Evolutionary conservation across 805 yeast genomes (phyloP).

Genomic region (Lachancea quebecensis): DNA sequence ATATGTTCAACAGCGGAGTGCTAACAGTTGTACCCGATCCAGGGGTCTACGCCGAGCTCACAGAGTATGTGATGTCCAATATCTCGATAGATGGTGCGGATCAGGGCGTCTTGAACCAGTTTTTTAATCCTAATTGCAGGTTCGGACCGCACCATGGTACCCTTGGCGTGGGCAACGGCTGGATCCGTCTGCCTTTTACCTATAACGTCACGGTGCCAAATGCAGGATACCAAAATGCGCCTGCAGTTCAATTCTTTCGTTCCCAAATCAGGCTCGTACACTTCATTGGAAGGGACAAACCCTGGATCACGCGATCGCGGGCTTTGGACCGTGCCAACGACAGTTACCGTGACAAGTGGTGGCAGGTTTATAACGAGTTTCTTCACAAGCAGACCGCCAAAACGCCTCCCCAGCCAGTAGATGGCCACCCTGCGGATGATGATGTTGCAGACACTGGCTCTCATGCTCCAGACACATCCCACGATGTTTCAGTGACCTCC

Average conservation of each 20-base stretch:
- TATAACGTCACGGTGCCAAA: conserved; percentile 75
- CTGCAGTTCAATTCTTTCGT: conserved; percentile 54
- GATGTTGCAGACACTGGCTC: no score
- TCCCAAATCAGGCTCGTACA: conserved; percentile 46
- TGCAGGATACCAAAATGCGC: conserved; percentile 62
- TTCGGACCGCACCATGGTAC: conserved; percentile 2
- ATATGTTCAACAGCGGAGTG: conserved; percentile 78
- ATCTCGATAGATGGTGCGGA: conserved; percentile 81
- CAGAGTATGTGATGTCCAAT: conserved; percentile 20
- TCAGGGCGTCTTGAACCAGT: conserved; percentile 81
- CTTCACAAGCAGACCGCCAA: background rate
- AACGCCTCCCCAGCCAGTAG: background rate
- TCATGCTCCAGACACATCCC: no score
- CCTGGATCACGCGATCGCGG: conserved; percentile 37
- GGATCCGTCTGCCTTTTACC: conserved; percentile 72
- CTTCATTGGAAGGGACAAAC: conserved; percentile 59
- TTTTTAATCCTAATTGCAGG: conserved; percentile 39
- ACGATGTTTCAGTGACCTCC: no score
- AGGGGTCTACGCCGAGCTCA: conserved; percentile 37
- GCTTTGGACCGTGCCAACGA: background rate
- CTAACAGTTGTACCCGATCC: conserved; percentile 51
- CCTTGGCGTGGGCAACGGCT: conserved; percentile 21
- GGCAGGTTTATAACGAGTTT: conserved; percentile 5
- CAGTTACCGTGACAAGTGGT: conserved; percentile 8
- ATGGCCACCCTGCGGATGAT: no score